Evolutionary conservation across 2,329 filamentous ascomycete species (phyloP).

Genomic region (Ambrosiella xylebori): DNA sequence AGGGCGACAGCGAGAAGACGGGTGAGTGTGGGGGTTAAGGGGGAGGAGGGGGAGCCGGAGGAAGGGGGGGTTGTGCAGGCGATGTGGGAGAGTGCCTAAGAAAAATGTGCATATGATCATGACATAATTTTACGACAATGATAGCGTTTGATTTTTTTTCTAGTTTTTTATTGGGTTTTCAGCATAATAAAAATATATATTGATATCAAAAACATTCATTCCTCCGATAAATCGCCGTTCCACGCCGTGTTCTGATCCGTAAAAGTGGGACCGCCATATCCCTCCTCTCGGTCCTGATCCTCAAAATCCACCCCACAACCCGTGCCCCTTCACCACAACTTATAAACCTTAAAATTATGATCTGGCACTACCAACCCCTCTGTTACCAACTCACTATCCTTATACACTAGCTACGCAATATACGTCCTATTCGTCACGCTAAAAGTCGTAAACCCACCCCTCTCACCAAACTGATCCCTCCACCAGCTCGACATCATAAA

Average conservation of each 20-base stretch:
- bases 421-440: constrained; percentile 29
- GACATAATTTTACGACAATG: too few relatives aligned
- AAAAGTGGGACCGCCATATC: too few relatives aligned
- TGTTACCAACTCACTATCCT: constrained; percentile 28
- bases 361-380: constrained; percentile 7
- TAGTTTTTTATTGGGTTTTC: too few relatives aligned
- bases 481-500: constrained; percentile 37
- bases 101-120: not conserved
- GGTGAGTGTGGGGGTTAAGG: not conserved
- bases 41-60: not conserved
- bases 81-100: not conserved
- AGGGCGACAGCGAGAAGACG: not conserved
- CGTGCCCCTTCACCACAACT: not conserved
- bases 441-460: constrained; percentile 36
- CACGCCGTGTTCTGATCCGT: too few relatives aligned
- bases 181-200: too few relatives aligned
- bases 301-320: not conserved
- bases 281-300: not conserved
- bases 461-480: constrained; percentile 36
- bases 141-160: not conserved
- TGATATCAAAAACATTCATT: too few relatives aligned
- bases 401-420: constrained; percentile 37
- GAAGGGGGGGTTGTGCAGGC: constrained; percentile 3
- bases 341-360: not conserved
- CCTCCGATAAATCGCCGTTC: too few relatives aligned